Percentiles rank a stretch among this genome's conserved stretches.
phyloP scores from a whole-genome alignment of 768 basidiomycete genomes.

The Chalciporus sphaerocephalus region DNA sequence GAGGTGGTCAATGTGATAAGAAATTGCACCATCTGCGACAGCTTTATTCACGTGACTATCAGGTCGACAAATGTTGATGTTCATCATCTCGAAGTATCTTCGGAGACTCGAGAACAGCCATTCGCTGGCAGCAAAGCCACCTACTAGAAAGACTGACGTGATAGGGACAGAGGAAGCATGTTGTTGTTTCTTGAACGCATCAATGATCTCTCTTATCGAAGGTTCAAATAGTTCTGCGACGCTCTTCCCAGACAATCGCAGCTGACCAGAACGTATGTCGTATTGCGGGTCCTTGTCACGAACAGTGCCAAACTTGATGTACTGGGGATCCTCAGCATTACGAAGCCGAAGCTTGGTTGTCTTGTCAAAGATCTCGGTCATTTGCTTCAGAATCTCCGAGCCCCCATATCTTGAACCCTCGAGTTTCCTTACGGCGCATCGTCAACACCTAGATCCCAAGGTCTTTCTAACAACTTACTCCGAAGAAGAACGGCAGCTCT shows the following conservation, averaged over 20 bases:
- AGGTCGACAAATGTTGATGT: constrained; percentile 45
- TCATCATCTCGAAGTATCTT: constrained; percentile 33
- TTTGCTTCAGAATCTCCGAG: constrained; percentile 33
- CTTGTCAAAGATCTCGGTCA: constrained; percentile 37
- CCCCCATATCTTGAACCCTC: constrained; percentile 29
- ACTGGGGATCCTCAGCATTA: constrained; percentile 34
- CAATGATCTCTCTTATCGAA: constrained; percentile 36
- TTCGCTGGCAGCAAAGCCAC: constrained; percentile 50
- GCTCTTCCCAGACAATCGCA: constrained; percentile 38
- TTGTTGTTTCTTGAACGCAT: constrained; percentile 34
- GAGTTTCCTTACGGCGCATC: constrained; percentile 22
- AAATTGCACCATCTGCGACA: constrained; percentile 49
- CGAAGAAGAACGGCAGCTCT: constrained; percentile 32
- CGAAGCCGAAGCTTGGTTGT: constrained; percentile 44
- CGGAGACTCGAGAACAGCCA: constrained; percentile 45
- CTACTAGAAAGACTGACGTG: constrained; percentile 46
- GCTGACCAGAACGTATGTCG: constrained; percentile 38
- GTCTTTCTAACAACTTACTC: constrained; percentile 10
- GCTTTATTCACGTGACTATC: constrained; percentile 54
- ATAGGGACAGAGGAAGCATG: constrained; percentile 30
- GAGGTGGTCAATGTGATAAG: constrained; percentile 42
- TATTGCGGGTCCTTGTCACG: constrained; percentile 36
- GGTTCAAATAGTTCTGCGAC: constrained; percentile 43
- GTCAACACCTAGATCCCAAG: background rate
- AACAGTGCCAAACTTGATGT: constrained; percentile 39